phyloP scores from a whole-genome alignment of 2,329 filamentous ascomycete species.

The Microcera coccophila region DNA sequence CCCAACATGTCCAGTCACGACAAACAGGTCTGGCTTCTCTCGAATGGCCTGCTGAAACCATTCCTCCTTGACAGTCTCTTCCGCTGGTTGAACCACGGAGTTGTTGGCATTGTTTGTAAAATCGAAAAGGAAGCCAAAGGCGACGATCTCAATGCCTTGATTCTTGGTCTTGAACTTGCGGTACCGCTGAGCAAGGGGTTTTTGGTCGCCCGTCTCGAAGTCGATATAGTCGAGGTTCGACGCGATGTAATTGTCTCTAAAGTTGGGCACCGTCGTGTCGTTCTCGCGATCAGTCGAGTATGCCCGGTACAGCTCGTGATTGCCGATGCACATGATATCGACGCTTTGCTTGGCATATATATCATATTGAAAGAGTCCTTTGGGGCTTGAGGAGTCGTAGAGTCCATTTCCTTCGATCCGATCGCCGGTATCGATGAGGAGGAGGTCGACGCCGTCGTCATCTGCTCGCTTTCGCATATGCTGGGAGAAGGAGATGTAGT shows the following conservation, averaged over 20 bases:
- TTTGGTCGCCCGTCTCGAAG: constrained; percentile 63
- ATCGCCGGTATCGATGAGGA: constrained; percentile 95
- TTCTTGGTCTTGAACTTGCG: constrained; percentile 91
- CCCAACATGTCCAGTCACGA: constrained; percentile 82
- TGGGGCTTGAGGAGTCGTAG: constrained; percentile 84
- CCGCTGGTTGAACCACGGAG: constrained; percentile 75
- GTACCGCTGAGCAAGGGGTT: constrained; percentile 76
- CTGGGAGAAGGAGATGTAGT: constrained; percentile 88
- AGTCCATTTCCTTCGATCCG: constrained; percentile 91
- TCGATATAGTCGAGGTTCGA: constrained; percentile 90
- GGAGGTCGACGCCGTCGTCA: constrained; percentile 71
- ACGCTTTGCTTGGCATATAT: constrained; percentile 80
- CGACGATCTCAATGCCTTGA: constrained; percentile 75
- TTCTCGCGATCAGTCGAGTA: constrained; percentile 77
- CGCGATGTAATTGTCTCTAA: constrained; percentile 74
- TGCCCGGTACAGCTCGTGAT: constrained; percentile 88
- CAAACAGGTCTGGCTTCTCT: constrained; percentile 82
- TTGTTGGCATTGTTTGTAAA: constrained; percentile 91
- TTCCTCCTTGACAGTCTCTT: constrained; percentile 72
- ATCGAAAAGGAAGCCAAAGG: constrained; percentile 93
- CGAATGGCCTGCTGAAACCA: constrained; percentile 87
- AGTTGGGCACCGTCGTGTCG: constrained; percentile 76
- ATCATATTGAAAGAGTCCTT: constrained; percentile 83
- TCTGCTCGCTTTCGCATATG: constrained; percentile 79
- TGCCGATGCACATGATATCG: constrained; percentile 82